A percentile compares a stretch with the other conserved stretches of the same genome.
These are phyloP conservation scores for Pichia sp. DNA, from an alignment of 1,139 yeast genomes.

Conservation along the genomic window DNA sequence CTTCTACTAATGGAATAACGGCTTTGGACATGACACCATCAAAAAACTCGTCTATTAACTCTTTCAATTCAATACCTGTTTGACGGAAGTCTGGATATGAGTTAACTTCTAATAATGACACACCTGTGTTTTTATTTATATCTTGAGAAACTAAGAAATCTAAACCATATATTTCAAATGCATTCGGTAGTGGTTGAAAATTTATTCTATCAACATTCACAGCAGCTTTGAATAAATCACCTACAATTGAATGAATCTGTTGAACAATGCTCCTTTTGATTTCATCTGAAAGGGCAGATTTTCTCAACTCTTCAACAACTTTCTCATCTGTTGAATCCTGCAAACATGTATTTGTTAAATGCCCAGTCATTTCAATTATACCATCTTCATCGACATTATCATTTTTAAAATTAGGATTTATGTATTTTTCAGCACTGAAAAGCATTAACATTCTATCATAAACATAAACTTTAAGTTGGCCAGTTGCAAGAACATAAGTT, in stretches of 20 bases:
- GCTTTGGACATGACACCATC: constrained; percentile 39
- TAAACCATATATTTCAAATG: constrained; percentile 81
- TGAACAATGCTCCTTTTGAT: constrained; percentile 39
- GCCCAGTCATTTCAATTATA: constrained; percentile 52
- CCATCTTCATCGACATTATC: constrained; percentile 22
- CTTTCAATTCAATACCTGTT: constrained; percentile 73
- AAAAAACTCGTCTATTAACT: constrained; percentile 55
- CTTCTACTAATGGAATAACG: constrained; percentile 36
- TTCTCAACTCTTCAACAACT: constrained; percentile 61
- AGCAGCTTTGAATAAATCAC: constrained; percentile 82
- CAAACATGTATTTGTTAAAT: constrained; percentile 87
- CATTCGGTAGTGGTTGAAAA: constrained; percentile 80
- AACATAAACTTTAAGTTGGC: constrained; percentile 71
- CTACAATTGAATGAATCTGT: constrained; percentile 55
- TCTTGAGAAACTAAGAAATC: constrained; percentile 71
- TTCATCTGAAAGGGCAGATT: constrained; percentile 37
- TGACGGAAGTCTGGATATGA: constrained; percentile 96
- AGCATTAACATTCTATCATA: constrained; percentile 73
- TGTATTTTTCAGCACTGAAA: constrained; percentile 59
- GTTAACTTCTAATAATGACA: constrained; percentile 73
- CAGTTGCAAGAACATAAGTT: constrained; percentile 72
- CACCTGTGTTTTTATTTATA: constrained; percentile 30
- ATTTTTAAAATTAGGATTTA: constrained; percentile 28
- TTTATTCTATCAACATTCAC: constrained; percentile 71
- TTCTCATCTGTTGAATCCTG: constrained; percentile 40